Evolutionary conservation across 1,284 basidiomycete species (phyloP).

Genomic region (Heliocybe sulcata): DNA sequence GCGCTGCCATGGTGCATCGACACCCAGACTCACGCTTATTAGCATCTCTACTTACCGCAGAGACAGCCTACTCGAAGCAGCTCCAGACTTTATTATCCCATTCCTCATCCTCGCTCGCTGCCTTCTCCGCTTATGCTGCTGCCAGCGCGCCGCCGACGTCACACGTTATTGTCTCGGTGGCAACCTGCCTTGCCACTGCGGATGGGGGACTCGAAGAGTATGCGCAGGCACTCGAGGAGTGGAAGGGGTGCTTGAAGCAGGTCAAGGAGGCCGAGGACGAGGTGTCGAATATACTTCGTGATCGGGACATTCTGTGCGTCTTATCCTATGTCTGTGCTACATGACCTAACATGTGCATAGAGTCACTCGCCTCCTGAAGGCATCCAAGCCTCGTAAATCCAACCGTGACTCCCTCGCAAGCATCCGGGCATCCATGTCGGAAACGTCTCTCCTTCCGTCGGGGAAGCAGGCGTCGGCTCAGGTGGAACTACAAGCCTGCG

Average conservation of each 20-base stretch:
- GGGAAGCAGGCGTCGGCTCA: constrained; percentile 60
- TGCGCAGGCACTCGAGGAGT: constrained; percentile 50
- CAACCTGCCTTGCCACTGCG: constrained; percentile 49
- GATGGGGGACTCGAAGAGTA: constrained; percentile 65
- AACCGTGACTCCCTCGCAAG: constrained; percentile 33
- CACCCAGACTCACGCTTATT: constrained; percentile 65
- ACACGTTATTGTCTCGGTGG: constrained; percentile 48
- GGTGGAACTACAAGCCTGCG: constrained; percentile 70
- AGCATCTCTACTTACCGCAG: constrained; percentile 54
- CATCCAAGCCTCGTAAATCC: constrained; percentile 50
- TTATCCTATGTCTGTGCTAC: background rate
- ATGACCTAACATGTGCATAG: constrained; percentile 24
- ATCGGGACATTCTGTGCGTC: constrained; percentile 72
- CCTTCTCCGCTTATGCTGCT: constrained; percentile 67
- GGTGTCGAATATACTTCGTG: constrained; percentile 56
- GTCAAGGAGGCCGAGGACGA: constrained; percentile 57
- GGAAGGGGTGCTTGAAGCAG: constrained; percentile 52
- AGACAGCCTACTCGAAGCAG: constrained; percentile 65
- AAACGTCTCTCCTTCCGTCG: constrained; percentile 19
- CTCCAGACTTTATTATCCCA: constrained; percentile 46
- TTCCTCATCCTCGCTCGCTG: constrained; percentile 54
- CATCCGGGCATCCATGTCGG: constrained; percentile 20
- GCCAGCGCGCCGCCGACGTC: constrained; percentile 52
- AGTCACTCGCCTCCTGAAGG: constrained; percentile 70
- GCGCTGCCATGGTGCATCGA: constrained; percentile 55